Evolutionary conservation across 257 asterid genomes (phyloP).

Genomic region (Salvia splendens): DNA sequence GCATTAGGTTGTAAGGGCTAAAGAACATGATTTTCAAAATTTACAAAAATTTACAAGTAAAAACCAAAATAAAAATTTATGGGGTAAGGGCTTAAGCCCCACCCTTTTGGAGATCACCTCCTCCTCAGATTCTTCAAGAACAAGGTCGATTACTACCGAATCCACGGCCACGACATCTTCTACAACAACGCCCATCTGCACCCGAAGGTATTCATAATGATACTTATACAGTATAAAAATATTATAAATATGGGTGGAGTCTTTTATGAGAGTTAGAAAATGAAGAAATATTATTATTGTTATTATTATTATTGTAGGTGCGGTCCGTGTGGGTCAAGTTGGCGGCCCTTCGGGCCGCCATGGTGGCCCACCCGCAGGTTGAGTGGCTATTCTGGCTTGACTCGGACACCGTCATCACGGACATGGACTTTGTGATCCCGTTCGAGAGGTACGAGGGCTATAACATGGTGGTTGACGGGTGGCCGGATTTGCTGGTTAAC

Average conservation of each 20-base stretch:
- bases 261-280: too few species aligned
- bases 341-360: constrained; percentile 63
- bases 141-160: constrained; percentile 74
- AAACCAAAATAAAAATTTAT: too few species aligned
- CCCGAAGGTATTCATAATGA: constrained; percentile 31
- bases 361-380: constrained; percentile 77
- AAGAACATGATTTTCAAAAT: too few species aligned
- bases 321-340: constrained; percentile 67
- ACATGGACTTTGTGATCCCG: constrained; percentile 81
- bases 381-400: constrained; percentile 91
- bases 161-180: constrained; percentile 61
- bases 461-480: constrained; percentile 70
- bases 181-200: constrained; percentile 57
- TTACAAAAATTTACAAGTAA: too few species aligned
- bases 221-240: too few species aligned
- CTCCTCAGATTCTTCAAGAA: constrained; percentile 67
- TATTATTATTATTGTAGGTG: constrained; percentile 31
- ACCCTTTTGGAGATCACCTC: constrained; percentile 70
- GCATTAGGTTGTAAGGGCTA: too few species aligned
- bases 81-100: too few species aligned
- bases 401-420: constrained; percentile 80
- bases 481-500: constrained; percentile 63
- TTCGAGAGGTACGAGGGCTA: constrained; percentile 56
- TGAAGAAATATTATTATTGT: too few species aligned
- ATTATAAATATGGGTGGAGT: too few species aligned